Base-by-base conservation (phyloP, 2,329 filamentous ascomycete species). In the Emericellopsis atlantica region DNA sequence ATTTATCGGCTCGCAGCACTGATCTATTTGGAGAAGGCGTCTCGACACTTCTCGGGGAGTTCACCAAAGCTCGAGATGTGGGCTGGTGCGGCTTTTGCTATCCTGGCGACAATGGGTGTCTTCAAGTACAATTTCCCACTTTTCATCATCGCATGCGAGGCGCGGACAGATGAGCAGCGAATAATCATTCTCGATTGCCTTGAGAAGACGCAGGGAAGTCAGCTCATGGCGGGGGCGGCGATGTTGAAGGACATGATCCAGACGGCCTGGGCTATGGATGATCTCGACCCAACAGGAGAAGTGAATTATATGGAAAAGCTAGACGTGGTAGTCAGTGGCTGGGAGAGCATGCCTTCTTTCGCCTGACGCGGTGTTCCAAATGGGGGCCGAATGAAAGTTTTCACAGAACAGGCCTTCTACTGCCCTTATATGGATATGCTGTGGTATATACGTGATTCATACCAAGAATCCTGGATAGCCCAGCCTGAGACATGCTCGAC, bases 141-240 rank as follows among this genome's bases (percentile, higher is more conserved):
- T 6, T 38, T 46, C 15, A 34, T 48, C 21, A 37, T 48, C 16
- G 46, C 42, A 8, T 42, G 39, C n/a, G 46, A 48, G 32, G 44
- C 46, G 2, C 36, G 39, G 6, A 46, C 44, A 5, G 46, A 48
- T 23, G 29, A 45, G 29, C 42, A 46, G 12, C 34, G 46, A 10
- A 26, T 32, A 14, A 16, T 37, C 3, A 23, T 48, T 16, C 31
- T 48, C 3, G 40, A 48, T 4, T 35, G 36, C 15, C 23, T 43
- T n/a, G 23, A 39, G 4, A 22, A 35, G 16, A 31, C 26, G n/a
- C 26, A 38, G n/a, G 36, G 4, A 10, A 21, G n/a, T 9, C 8
- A 15, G 8, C 32, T 7, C 18, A 38, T 5, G 15, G 31, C 31
- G 3, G n/a, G 29, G n/a, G 11, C 14, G 6, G 14, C 34, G 7